phyloP scores from a whole-genome alignment of 345 rosid species.

The Sonneratia alba region DNA sequence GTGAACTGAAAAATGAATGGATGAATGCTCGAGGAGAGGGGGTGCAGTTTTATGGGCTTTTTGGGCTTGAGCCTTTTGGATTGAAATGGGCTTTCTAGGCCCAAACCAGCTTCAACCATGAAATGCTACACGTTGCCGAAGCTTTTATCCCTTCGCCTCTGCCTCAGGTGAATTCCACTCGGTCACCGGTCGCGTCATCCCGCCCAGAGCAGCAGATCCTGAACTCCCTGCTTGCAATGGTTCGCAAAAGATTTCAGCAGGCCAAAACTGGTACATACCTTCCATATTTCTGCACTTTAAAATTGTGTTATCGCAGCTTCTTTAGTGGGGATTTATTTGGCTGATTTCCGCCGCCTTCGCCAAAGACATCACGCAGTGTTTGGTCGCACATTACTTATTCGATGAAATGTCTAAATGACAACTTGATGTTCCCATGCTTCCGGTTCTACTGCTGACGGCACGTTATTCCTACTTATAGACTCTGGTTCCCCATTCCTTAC shows the following conservation, averaged over 20 bases:
- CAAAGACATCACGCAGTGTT: too few species aligned
- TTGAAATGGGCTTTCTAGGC: too few species aligned
- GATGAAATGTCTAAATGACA: conserved; percentile 19
- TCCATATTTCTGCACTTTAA: neutral
- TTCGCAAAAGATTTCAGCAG: conserved; percentile 42
- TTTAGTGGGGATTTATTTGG: neutral
- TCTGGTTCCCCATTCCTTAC: conserved; percentile 4
- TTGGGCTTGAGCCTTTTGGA: too few species aligned
- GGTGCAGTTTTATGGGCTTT: too few species aligned
- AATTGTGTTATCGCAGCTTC: neutral
- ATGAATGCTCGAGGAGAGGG: too few species aligned
- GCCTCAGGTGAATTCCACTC: too few species aligned
- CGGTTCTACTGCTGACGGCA: neutral
- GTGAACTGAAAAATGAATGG: too few species aligned
- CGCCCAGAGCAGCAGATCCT: neutral
- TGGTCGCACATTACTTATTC: conserved; percentile 13
- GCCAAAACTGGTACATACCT: conserved; percentile 45
- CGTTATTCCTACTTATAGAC: neutral
- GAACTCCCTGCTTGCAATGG: conserved; percentile 22
- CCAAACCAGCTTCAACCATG: too few species aligned
- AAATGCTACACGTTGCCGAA: too few species aligned
- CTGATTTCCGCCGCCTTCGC: neutral
- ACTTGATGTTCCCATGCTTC: neutral
- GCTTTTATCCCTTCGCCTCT: too few species aligned
- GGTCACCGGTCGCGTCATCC: too few species aligned